These are phyloP conservation scores for Eucalyptus lansdowneana DNA, from an alignment of 345 rosid genomes.

Conservation along the genomic window DNA sequence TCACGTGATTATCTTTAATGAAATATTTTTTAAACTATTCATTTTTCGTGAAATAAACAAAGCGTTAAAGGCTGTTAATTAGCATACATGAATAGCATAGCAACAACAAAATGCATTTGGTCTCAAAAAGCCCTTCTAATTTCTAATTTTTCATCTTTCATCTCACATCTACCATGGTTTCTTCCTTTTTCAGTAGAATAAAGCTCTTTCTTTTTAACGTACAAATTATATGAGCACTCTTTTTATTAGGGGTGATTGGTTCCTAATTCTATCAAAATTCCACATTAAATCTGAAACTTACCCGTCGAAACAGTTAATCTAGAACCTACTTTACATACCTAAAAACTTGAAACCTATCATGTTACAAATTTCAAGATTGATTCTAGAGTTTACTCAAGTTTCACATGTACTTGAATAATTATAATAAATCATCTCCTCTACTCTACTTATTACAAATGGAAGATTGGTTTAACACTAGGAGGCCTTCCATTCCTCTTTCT, in stretches of 20 bases:
- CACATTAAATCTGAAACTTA: no score
- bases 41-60: no score
- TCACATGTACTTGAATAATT: no score
- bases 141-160: not conserved
- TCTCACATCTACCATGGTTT: not conserved
- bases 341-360: no score
- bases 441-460: not conserved
- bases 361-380: fast-evolving
- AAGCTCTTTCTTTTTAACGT: not conserved
- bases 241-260: not conserved
- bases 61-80: fast-evolving
- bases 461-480: not conserved
- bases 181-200: not conserved
- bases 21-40: no score
- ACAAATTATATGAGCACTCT: not conserved
- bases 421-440: no score
- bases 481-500: not conserved
- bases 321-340: fast-evolving
- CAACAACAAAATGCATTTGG: not conserved
- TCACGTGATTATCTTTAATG: fast-evolving
- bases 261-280: no score
- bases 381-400: no score
- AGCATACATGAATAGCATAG: not conserved
- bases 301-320: fast-evolving
- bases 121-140: not conserved